These are phyloP conservation scores for Paxillus ammoniavirescens DNA, from an alignment of 768 basidiomycete genomes.

Conservation along the genomic window DNA sequence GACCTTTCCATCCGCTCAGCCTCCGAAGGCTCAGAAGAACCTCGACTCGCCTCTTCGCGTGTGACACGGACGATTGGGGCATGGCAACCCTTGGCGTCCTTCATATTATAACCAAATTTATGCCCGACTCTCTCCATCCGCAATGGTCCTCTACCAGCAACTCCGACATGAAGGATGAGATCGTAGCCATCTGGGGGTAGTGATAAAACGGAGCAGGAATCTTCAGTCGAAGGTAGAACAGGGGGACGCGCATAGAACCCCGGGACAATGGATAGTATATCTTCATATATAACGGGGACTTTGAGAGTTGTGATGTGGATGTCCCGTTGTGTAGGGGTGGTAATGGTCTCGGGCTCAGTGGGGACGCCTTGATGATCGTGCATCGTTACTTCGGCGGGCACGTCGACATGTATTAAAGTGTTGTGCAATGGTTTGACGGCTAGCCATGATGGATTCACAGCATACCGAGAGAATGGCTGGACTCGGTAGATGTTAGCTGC, in stretches of 20 bases:
- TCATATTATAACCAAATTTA: constrained; percentile 68
- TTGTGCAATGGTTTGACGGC: constrained; percentile 65
- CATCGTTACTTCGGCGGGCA: constrained; percentile 22
- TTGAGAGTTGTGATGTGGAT: constrained; percentile 61
- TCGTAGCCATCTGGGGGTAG: constrained; percentile 53
- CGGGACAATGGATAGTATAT: constrained; percentile 53
- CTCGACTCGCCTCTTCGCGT: constrained; percentile 21
- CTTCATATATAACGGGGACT: constrained; percentile 59
- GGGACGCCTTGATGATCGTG: constrained; percentile 13
- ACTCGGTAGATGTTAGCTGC: constrained; percentile 19
- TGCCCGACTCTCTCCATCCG: constrained; percentile 66
- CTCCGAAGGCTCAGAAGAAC: constrained; percentile 21
- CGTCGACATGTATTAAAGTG: constrained; percentile 43
- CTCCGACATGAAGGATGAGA: constrained; percentile 70
- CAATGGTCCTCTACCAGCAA: constrained; percentile 60
- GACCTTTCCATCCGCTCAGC: constrained; percentile 29
- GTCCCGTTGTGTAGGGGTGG: constrained; percentile 29
- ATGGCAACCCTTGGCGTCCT: constrained; percentile 57
- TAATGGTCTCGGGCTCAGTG: constrained; percentile 1
- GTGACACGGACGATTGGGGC: constrained; percentile 43
- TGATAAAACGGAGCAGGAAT: constrained; percentile 41
- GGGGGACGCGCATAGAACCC: constrained; percentile 63
- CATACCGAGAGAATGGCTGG: constrained; percentile 56
- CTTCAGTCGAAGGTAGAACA: constrained; percentile 37
- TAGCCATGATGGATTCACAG: constrained; percentile 70